Conservation (phyloP, 192 early-diverging fungal genomes). For the Pilobolus umbonatus region DNA sequence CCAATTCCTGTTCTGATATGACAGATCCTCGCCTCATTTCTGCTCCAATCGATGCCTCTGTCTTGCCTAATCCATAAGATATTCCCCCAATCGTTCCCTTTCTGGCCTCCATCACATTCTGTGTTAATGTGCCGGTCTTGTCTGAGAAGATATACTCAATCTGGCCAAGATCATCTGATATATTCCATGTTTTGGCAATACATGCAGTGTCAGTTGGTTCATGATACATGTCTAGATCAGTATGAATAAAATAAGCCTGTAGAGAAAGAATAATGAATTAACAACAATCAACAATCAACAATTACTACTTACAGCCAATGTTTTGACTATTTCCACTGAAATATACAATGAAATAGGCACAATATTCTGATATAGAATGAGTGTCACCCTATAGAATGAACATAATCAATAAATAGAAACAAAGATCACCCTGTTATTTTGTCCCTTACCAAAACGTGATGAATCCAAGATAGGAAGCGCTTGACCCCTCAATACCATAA, state of each 20-base stretch:
- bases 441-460: conserved; percentile 62
- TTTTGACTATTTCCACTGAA: conserved; percentile 90
- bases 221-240: conserved; percentile 91
- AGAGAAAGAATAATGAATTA: neutral
- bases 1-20: neutral
- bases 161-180: conserved; percentile 93
- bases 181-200: conserved; percentile 83
- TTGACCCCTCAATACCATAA: conserved; percentile 43
- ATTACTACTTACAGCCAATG: conserved; percentile 58
- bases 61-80: conserved; percentile 71
- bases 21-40: conserved; percentile 26
- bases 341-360: conserved; percentile 95
- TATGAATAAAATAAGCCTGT: conserved; percentile 87
- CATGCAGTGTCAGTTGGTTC: conserved; percentile 71
- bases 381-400: conserved; percentile 53
- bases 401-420: neutral
- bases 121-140: conserved; percentile 96
- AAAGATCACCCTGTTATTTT: neutral
- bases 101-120: conserved; percentile 95
- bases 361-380: conserved; percentile 94
- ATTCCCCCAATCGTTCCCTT: conserved; percentile 89
- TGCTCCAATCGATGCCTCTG: conserved; percentile 45
- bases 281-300: too few species aligned
- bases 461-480: conserved; percentile 54
- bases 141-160: conserved; percentile 97